Percentiles rank a stretch among this genome's conserved stretches.
Evolutionary conservation across 345 rosid genomes (phyloP).

Genomic region (Syzygium grande): DNA sequence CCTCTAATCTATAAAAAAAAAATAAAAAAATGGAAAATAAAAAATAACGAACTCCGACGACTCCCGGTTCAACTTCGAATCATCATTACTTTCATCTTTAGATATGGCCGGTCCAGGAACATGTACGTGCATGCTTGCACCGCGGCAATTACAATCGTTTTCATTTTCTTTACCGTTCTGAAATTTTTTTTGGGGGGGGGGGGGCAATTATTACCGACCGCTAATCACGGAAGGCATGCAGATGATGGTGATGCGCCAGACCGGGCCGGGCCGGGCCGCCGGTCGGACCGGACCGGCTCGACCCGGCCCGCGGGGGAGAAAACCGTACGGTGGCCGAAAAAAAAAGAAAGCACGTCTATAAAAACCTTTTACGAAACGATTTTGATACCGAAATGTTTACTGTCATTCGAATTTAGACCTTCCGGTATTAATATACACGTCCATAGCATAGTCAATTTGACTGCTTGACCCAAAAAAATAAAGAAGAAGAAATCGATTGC

Average conservation of each 20-base stretch:
- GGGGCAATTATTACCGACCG: background rate
- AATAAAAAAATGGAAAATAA: background rate
- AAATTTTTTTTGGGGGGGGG: background rate
- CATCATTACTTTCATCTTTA: background rate
- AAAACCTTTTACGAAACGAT: too few species aligned
- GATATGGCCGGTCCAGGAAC: background rate
- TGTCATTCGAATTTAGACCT: too few species aligned
- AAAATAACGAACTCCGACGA: background rate
- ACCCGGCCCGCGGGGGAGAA: too few species aligned
- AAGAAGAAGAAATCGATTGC: background rate
- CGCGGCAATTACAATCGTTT: background rate
- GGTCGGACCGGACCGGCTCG: background rate
- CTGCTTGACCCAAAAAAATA: too few species aligned
- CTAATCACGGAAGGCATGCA: background rate
- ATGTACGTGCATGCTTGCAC: accelerated
- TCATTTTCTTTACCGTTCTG: background rate
- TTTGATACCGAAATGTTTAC: too few species aligned
- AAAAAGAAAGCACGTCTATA: too few species aligned
- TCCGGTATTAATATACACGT: too few species aligned
- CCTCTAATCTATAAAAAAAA: background rate
- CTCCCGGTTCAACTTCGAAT: background rate
- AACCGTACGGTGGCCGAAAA: too few species aligned
- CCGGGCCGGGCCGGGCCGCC: background rate
- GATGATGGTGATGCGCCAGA: background rate
- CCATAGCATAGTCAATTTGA: background rate